phyloP scores from a whole-genome alignment of 805 yeast genomes.

The Ogataea paradorogensis region DNA sequence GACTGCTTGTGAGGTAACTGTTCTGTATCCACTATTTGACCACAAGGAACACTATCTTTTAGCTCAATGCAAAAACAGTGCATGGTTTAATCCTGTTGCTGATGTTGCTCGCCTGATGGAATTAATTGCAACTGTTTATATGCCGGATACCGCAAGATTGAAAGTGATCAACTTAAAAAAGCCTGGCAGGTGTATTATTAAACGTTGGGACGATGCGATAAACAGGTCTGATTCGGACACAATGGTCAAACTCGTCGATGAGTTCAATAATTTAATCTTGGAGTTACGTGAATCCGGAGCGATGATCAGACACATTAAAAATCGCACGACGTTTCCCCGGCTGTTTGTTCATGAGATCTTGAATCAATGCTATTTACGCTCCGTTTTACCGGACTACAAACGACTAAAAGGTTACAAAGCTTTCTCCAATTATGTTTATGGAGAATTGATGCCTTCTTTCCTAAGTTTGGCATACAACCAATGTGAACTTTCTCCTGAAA shows the following conservation, averaged over 20 bases:
- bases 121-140: slow-evolving; percentile 36
- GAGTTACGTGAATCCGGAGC: slow-evolving; percentile 34
- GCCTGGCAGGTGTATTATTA: slow-evolving; percentile 39
- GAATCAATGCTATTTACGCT: slow-evolving; percentile 69
- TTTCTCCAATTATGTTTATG: slow-evolving; percentile 87
- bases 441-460: slow-evolving; percentile 81
- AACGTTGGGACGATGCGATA: slow-evolving; percentile 36
- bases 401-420: slow-evolving; percentile 72
- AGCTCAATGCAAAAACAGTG: slow-evolving; percentile 51
- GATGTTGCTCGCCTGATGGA: slow-evolving; percentile 58
- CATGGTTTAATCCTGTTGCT: slow-evolving; percentile 55
- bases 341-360: slow-evolving; percentile 63
- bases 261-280: slow-evolving; percentile 42
- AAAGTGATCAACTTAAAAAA: slow-evolving; percentile 35
- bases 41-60: slow-evolving; percentile 49
- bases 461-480: slow-evolving; percentile 61
- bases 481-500: slow-evolving; percentile 51
- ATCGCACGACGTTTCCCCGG: slow-evolving; percentile 33
- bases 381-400: slow-evolving; percentile 70
- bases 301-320: slow-evolving; percentile 18
- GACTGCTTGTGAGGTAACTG: slow-evolving; percentile 24
- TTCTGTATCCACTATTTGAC: slow-evolving; percentile 41
- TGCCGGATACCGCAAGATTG: slow-evolving; percentile 36
- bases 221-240: slow-evolving; percentile 29
- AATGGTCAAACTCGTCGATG: slow-evolving; percentile 35